Percentiles rank a stretch among this genome's conserved stretches.
These are phyloP conservation scores for Phlebopus sp. DNA, from an alignment of 1,284 basidiomycete genomes.

Conservation along the genomic window DNA sequence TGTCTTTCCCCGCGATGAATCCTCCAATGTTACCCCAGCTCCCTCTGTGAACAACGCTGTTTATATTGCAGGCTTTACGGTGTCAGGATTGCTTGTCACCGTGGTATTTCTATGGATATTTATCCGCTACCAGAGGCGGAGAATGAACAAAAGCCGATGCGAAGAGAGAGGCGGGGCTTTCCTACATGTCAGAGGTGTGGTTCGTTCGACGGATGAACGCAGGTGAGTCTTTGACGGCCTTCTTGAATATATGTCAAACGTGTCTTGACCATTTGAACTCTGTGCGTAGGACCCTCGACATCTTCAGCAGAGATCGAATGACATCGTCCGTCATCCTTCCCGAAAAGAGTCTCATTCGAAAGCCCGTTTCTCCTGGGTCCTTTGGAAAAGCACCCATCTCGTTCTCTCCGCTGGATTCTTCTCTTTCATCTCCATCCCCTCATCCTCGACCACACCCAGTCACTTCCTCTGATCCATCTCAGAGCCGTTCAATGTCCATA, in stretches of 20 bases:
- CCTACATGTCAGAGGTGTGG: slow-evolving; percentile 45
- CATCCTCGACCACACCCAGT: neutral
- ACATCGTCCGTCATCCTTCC: slow-evolving; percentile 51
- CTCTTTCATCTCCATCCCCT: slow-evolving; percentile 33
- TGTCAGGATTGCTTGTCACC: slow-evolving; percentile 41
- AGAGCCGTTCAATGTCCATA: slow-evolving; percentile 3
- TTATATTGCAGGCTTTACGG: slow-evolving; percentile 46
- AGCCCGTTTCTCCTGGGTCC: slow-evolving; percentile 32
- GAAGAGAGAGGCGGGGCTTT: slow-evolving; percentile 42
- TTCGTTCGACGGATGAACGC: slow-evolving; percentile 22
- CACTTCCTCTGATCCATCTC: slow-evolving; percentile 31
- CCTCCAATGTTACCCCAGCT: neutral
- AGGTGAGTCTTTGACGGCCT: slow-evolving; percentile 11
- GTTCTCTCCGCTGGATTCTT: slow-evolving; percentile 36
- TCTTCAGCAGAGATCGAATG: slow-evolving; percentile 46
- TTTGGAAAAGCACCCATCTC: slow-evolving; percentile 39
- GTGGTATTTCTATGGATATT: slow-evolving; percentile 41
- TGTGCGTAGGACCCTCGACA: slow-evolving; percentile 10
- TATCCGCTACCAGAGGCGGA: slow-evolving; percentile 40
- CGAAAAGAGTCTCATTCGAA: slow-evolving; percentile 37
- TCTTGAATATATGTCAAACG: slow-evolving; percentile 3
- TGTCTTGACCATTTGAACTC: neutral
- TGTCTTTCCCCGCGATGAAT: slow-evolving; percentile 1
- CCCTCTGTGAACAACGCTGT: slow-evolving; percentile 8
- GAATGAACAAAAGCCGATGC: slow-evolving; percentile 35